Base-by-base conservation (phyloP, 169 alveolate species). In the Eimeria sp. region DNA sequence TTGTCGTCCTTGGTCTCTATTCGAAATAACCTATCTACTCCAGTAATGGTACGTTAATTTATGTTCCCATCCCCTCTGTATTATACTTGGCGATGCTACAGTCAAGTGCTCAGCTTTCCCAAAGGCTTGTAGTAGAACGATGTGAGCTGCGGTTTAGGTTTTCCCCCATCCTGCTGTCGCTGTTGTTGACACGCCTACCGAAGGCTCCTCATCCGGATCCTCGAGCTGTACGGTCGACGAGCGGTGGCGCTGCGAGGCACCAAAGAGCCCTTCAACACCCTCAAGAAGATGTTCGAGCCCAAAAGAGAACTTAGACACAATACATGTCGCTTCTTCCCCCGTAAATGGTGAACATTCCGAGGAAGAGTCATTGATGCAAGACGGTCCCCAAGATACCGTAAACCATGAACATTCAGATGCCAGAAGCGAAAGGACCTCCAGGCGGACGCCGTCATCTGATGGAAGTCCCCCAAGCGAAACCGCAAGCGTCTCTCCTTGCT, bases 101-200 rank as follows among this genome's bases (percentile, higher is more conserved):
- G 1, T 62, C 18, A 40, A 6, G 52, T 60, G 40, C 46, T 27
- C 6, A 6, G 49, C 37, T 40, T 40, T 80, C n/a, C 37, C 76
- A 40, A 46, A 54, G 62, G n/a, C 80, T 16, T 54, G 33, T 25
- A 27, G 18, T 30, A 33, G 89, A 54, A 6, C 58, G 11, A 6
- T 89, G 40, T 27, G 62, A 25, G 54, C 64, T 33, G 87, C 40
- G 66, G 56, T 40, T 60, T 66, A 91, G 96, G 78, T 93, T 40
- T 43, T 93, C 54, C 96, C 96, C 16, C 96, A 93, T 72, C 96
- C 96, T 23, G 85, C 82, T 18, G 62, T 93, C 0, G 96, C 96
- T 27, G 54, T 83, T 0, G 43, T 78, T 30, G 91, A 64, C 33
- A 72, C 74, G 62, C 85, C 71, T 13, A 62, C 25, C 58, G 77